Percentiles rank a stretch among this genome's conserved stretches.
These are phyloP conservation scores for Areca catechu DNA, from an alignment of 176 grass and related monocot species.

Conservation along the genomic window DNA sequence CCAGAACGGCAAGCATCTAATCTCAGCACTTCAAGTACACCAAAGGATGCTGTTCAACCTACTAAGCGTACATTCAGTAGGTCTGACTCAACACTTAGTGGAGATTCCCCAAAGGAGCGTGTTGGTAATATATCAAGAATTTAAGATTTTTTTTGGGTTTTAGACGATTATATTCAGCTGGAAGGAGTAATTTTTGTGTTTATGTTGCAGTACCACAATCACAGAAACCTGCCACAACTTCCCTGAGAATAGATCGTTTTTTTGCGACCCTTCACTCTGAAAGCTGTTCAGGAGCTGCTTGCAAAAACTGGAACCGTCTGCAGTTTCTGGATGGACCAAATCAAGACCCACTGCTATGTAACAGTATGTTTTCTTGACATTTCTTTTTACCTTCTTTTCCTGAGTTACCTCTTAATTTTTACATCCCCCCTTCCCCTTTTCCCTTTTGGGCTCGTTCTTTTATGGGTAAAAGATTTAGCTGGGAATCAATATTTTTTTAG, in stretches of 20 bases:
- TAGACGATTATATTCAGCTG: no score
- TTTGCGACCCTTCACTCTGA: constrained; percentile 91
- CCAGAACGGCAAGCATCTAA: constrained; percentile 40
- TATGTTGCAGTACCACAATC: constrained; percentile 53
- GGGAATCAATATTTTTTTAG: no score
- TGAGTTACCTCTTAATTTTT: not conserved
- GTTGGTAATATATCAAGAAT: constrained; percentile 36
- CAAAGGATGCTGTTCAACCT: constrained; percentile 47
- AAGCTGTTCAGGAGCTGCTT: constrained; percentile 94
- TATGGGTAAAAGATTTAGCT: no score
- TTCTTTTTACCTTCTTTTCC: not conserved
- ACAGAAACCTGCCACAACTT: constrained; percentile 71
- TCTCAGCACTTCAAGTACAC: constrained; percentile 41
- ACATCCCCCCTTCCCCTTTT: no score
- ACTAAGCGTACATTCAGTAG: constrained; percentile 50
- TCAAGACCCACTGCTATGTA: constrained; percentile 98
- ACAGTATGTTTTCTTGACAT: constrained; percentile 43
- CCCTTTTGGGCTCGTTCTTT: no score
- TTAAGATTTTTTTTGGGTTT: not conserved
- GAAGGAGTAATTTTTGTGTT: not conserved
- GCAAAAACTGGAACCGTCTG: constrained; percentile 82
- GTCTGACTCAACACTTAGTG: constrained; percentile 56
- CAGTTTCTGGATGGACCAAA: constrained; percentile 99
- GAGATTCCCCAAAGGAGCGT: constrained; percentile 66
- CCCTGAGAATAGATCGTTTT: constrained; percentile 89